A percentile compares a stretch with the other conserved stretches of the same genome.
These are phyloP conservation scores for Saturnispora bothae DNA, from an alignment of 805 yeast genomes.

Conservation along the genomic window DNA sequence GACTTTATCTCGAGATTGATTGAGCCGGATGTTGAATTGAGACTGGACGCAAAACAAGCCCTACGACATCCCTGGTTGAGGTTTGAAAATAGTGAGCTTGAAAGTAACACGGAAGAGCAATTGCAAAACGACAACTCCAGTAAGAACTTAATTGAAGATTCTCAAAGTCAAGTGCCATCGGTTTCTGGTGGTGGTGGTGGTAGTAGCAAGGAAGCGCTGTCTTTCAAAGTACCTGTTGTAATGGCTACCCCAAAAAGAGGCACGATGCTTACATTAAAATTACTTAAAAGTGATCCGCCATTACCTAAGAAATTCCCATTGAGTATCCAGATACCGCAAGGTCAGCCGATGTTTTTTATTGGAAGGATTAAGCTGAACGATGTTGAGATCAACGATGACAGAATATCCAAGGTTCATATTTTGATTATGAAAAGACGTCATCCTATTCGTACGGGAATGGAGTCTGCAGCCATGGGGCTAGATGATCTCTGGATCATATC, in stretches of 20 bases:
- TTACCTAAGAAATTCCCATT: constrained; percentile 13
- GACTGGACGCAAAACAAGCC: constrained; percentile 72
- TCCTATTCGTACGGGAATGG: constrained; percentile 28
- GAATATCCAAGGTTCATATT: constrained; percentile 83
- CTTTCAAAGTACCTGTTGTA: constrained; percentile 1
- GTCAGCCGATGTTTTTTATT: constrained; percentile 53
- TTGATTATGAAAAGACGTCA: constrained; percentile 53
- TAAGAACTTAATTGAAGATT: not conserved
- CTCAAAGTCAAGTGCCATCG: too few species aligned
- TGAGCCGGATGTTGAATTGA: constrained; percentile 61
- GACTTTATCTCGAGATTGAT: constrained; percentile 63
- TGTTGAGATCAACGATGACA: constrained; percentile 51
- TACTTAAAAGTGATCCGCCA: constrained; percentile 19
- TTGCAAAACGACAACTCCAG: constrained; percentile 15
- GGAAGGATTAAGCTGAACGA: constrained; percentile 65
- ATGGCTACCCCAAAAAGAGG: constrained; percentile 26
- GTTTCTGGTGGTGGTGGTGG: too few species aligned
- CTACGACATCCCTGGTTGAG: constrained; percentile 75
- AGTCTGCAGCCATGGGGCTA: constrained; percentile 56
- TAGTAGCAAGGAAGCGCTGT: not conserved
- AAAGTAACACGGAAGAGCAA: constrained; percentile 37
- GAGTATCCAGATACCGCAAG: constrained; percentile 54
- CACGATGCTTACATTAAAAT: constrained; percentile 50
- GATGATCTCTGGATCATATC: constrained; percentile 77
- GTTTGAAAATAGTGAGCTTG: constrained; percentile 29